Evolutionary conservation across 169 alveolate species (phyloP).

Genomic region (Toxoplasma gondii): DNA sequence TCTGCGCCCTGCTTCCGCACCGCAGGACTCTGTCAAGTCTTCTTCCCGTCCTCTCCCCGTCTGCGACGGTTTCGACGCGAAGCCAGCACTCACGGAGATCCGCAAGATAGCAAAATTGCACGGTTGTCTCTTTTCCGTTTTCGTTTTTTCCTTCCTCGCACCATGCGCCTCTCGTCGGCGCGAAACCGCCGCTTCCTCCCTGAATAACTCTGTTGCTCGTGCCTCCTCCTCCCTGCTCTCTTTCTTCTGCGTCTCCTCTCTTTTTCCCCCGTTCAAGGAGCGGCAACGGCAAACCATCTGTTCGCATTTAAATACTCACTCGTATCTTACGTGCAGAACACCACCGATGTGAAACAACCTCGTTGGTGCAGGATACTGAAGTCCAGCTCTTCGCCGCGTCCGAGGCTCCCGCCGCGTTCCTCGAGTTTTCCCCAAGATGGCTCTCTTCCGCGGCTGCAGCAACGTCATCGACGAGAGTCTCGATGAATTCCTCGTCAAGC

Average conservation of each 20-base stretch:
- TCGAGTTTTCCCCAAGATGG: background rate
- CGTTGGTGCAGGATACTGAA: no score
- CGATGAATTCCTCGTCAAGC: conserved; percentile 25
- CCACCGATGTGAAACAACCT: no score
- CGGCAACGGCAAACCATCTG: background rate
- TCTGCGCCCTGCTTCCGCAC: no score
- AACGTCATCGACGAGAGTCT: conserved; percentile 22
- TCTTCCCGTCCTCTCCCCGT: no score
- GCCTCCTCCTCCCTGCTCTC: background rate
- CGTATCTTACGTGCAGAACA: background rate
- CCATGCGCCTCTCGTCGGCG: background rate
- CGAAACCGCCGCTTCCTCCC: background rate
- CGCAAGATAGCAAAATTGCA: no score
- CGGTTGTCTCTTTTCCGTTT: background rate
- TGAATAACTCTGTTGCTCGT: background rate
- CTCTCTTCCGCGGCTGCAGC: conserved; percentile 34
- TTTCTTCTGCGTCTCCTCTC: background rate
- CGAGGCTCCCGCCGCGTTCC: background rate
- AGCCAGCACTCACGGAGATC: no score
- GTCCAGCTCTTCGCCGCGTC: no score
- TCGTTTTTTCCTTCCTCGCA: background rate
- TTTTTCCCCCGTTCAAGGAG: background rate
- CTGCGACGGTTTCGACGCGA: no score
- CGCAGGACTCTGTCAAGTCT: no score
- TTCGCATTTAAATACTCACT: background rate